Base-by-base conservation (phyloP, 169 alveolate genomes). In the Plasmodium inui region DNA sequence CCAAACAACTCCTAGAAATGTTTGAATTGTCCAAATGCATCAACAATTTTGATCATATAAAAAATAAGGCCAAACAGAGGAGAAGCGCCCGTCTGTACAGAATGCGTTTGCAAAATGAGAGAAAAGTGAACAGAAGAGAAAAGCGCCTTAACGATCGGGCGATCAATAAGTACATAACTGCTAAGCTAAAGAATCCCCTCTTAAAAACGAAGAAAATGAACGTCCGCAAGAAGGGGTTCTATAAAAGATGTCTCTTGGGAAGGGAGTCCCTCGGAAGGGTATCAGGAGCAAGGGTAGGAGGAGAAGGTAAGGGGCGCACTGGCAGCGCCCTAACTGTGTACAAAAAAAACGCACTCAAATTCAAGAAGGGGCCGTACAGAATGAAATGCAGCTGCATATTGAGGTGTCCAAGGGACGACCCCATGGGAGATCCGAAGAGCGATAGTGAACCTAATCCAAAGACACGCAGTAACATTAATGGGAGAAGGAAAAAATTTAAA, bases 181-280 rank as follows among this genome's bases (percentile, higher is more conserved):
- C 67, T 19, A 32, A 74, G 6, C 22, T 30, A 12, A 86, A 74
- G 44, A 30, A 32, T n/a, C 41, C 67, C 44, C 19, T 74, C 44
- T 73, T 86, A 86, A 73, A 86, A 50, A 41, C 50, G 70, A 86
- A 86, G 50, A 85, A 85, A 73, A 86, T 34, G 34, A 74, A 86
- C 22, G 78, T 67, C n/a, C 37, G 50, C 46, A 86, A 86, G 34
- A 73, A 72, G 3, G 37, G 19, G 7, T n/a, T 57, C 28, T n/a
- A 46, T 72, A 46, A 72, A 83, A 83, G 1, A 28, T 50, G 79
- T 3, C 22, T 26, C 9, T 14, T 17, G 32, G 84, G 72, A 71
- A 84, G 78, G 30, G 61, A 50, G 61, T 2, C 26, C 61, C 22
- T 12, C 61, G 61, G 61, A 50, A 26, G 19, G 61, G 61, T 50